phyloP scores from a whole-genome alignment of 2,329 filamentous ascomycete genomes.

The Stemphylium lycopersici region DNA sequence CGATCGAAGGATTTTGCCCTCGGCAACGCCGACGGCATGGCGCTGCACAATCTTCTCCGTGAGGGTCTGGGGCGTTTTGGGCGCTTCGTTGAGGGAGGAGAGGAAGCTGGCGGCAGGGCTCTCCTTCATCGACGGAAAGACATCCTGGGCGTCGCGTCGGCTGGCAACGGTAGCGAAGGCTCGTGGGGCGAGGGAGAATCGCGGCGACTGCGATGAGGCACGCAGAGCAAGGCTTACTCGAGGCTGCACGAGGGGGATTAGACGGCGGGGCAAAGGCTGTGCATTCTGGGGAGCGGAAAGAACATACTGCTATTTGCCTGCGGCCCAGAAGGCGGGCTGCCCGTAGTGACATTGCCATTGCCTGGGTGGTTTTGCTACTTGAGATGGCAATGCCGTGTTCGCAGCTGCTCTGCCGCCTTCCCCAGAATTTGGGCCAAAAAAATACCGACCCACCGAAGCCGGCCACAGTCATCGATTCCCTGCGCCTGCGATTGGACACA shows the following conservation, averaged over 20 bases:
- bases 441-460: constrained; percentile 34
- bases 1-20: constrained; percentile 74
- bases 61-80: constrained; percentile 72
- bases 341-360: constrained; percentile 49
- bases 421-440: constrained; percentile 21
- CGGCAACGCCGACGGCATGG: constrained; percentile 75
- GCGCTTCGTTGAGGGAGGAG: constrained; percentile 65
- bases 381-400: constrained; percentile 26
- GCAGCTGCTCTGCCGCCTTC: constrained; percentile 17
- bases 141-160: constrained; percentile 37
- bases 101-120: constrained; percentile 70
- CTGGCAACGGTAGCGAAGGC: constrained; percentile 33
- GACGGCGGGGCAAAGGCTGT: background rate
- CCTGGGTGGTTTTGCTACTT: constrained; percentile 10
- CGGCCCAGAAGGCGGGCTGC: constrained; percentile 42
- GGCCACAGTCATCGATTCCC: constrained; percentile 39
- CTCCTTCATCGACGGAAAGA: constrained; percentile 69
- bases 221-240: constrained; percentile 36
- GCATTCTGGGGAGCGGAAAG: no score
- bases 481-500: constrained; percentile 33
- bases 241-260: constrained; percentile 30
- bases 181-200: constrained; percentile 30
- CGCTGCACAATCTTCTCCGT: constrained; percentile 92
- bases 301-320: constrained; percentile 39
- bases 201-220: constrained; percentile 31